Conservation (phyloP, 495 filamentous ascomycete genomes). For the Corynascus novoguineensis region DNA sequence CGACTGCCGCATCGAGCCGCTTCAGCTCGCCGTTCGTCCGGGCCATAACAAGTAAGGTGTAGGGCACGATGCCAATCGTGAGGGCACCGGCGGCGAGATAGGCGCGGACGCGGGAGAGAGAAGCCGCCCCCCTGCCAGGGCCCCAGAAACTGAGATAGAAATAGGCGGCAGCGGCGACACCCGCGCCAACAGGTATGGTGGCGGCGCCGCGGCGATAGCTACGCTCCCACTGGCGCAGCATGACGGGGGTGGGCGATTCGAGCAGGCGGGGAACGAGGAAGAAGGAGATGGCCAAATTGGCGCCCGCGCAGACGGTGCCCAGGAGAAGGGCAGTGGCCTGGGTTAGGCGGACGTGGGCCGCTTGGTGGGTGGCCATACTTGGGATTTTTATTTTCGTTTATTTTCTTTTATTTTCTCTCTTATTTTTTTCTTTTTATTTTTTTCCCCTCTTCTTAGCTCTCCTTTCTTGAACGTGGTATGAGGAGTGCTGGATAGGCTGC, state of each 20-base stretch:
- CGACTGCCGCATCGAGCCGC: too few relatives aligned
- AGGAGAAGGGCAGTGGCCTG: slow-evolving; percentile 46
- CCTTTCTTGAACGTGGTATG: too few relatives aligned
- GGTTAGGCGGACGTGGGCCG: slow-evolving; percentile 34
- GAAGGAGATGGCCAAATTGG: slow-evolving; percentile 38
- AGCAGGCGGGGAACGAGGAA: slow-evolving; percentile 47
- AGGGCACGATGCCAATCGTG: slow-evolving; percentile 44
- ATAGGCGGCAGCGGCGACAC: slow-evolving; percentile 32
- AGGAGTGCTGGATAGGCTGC: too few relatives aligned
- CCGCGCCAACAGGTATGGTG: slow-evolving; percentile 30
- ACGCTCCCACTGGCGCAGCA: slow-evolving; percentile 47
- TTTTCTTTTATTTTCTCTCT: too few relatives aligned
- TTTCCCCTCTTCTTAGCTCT: too few relatives aligned
- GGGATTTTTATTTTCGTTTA: too few relatives aligned
- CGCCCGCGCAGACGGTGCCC: slow-evolving; percentile 39
- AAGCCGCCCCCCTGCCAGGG: neutral
- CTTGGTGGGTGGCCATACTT: slow-evolving; percentile 8
- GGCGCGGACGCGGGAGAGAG: slow-evolving; percentile 21
- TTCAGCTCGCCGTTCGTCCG: slow-evolving; percentile 41
- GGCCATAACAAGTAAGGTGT: slow-evolving; percentile 41
- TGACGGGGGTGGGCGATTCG: slow-evolving; percentile 45
- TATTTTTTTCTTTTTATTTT: too few relatives aligned
- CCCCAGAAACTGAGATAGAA: slow-evolving; percentile 38
- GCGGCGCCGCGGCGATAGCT: slow-evolving; percentile 32
- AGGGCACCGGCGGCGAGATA: slow-evolving; percentile 43